Percentiles rank a stretch among this genome's conserved stretches.
Conservation (phyloP, 2,329 filamentous ascomycete genomes). For the Aspergillus transmontanensis region DNA sequence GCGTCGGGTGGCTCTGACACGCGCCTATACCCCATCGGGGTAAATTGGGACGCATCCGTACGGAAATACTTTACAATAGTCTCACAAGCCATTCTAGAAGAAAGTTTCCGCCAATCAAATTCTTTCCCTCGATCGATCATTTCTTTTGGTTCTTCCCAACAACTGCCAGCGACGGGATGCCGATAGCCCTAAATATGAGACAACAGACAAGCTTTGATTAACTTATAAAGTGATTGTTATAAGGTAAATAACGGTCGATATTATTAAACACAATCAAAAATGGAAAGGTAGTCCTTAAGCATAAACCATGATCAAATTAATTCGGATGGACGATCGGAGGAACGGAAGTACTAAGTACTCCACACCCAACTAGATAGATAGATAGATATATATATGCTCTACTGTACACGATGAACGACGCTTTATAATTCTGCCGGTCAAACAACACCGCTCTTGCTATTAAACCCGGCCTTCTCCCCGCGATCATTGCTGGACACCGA, state of each 20-base stretch:
- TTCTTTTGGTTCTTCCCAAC: neutral
- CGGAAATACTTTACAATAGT: conserved; percentile 2
- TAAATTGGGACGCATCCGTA: neutral
- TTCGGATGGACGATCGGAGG: neutral
- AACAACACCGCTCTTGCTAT: neutral
- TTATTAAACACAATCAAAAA: too few species aligned
- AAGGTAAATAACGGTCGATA: too few species aligned
- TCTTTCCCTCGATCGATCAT: too few species aligned
- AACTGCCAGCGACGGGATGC: neutral
- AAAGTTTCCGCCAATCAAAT: conserved; percentile 1
- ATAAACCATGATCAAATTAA: neutral
- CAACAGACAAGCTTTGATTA: neutral
- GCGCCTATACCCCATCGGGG: neutral
- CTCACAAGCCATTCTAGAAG: neutral
- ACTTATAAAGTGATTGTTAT: neutral
- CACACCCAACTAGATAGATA: neutral
- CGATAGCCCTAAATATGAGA: neutral
- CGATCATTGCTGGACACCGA: conserved; percentile 23
- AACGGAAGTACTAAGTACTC: neutral
- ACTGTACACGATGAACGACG: neutral
- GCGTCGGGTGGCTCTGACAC: too few species aligned
- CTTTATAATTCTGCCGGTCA: neutral
- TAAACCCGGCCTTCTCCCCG: conserved; percentile 9
- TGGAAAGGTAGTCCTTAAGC: neutral
- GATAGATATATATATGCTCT: neutral